Evolutionary conservation across 1,139 yeast species (phyloP).

Genomic region (Protomyces macrosporus): DNA sequence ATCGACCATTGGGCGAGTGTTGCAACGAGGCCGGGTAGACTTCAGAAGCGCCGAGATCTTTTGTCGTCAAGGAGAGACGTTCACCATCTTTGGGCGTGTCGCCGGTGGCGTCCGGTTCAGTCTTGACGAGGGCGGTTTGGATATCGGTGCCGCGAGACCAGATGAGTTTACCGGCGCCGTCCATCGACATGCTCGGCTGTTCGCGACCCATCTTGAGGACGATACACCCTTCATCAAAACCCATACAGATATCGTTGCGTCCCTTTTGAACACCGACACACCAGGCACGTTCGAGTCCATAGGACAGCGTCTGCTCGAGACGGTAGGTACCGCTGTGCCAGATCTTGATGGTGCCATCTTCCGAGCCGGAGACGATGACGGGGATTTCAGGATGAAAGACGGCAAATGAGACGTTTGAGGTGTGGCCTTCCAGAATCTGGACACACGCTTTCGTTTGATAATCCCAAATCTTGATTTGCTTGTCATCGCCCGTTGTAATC

Average conservation of each 20-base stretch:
- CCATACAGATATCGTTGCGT: conserved; percentile 78
- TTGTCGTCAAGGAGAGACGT: conserved; percentile 62
- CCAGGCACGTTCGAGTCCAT: conserved; percentile 95
- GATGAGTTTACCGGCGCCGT: conserved; percentile 80
- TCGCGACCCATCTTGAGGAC: conserved; percentile 86
- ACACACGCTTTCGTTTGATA: conserved; percentile 95
- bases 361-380: conserved; percentile 74
- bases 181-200: conserved; percentile 92
- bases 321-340: conserved; percentile 90
- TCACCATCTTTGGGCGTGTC: conserved; percentile 60
- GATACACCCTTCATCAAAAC: conserved; percentile 90
- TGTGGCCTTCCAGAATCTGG: conserved; percentile 89
- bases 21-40: conserved; percentile 79
- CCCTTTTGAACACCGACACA: conserved; percentile 75
- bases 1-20: conserved; percentile 96
- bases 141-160: conserved; percentile 91
- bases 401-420: conserved; percentile 92
- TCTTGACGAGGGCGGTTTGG: conserved; percentile 70
- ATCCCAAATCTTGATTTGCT: conserved; percentile 89
- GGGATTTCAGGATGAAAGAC: conserved; percentile 96
- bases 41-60: conserved; percentile 88
- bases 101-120: conserved; percentile 43
- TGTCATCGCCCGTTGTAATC: conserved; percentile 88
- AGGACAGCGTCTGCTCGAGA: conserved; percentile 82
- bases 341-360: conserved; percentile 84